A percentile compares a stretch with the other conserved stretches of the same genome.
phyloP scores from a whole-genome alignment of 139 green algal species.

The Micractinium conductrix region DNA sequence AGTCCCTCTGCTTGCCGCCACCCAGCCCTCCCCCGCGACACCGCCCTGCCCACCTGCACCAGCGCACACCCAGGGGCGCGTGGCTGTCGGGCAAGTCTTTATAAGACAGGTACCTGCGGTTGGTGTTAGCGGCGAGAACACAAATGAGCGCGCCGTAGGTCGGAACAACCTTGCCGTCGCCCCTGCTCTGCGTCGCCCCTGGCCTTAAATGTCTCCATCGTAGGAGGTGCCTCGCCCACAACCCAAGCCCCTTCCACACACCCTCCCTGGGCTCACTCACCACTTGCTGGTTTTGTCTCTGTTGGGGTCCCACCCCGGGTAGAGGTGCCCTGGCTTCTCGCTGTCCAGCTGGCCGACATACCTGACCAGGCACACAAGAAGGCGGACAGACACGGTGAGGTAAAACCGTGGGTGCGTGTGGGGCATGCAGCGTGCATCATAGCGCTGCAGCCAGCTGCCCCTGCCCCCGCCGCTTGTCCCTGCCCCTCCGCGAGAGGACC shows the following conservation, averaged over 20 bases:
- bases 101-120: conserved; percentile 29
- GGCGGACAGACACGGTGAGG: background rate
- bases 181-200: too few species aligned
- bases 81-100: conserved; percentile 20
- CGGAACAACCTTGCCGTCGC: too few species aligned
- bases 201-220: too few species aligned
- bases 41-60: conserved; percentile 32
- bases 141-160: too few species aligned
- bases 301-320: conserved; percentile 37
- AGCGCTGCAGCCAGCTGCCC: background rate
- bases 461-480: background rate
- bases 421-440: too few species aligned
- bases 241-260: too few species aligned
- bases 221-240: too few species aligned
- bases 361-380: background rate
- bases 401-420: background rate
- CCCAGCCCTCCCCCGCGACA: too few species aligned
- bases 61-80: conserved; percentile 30
- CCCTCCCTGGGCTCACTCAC: too few species aligned
- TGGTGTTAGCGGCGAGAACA: too few species aligned
- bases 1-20: too few species aligned
- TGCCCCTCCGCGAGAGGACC: background rate
- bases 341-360: conserved; percentile 44
- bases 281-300: conserved; percentile 33
- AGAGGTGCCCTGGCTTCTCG: conserved; percentile 13